Evolutionary conservation across 169 alveolate species (phyloP), one percentile per base, ranked within the genome.

Genomic region (Theileria orientalis): DNA sequence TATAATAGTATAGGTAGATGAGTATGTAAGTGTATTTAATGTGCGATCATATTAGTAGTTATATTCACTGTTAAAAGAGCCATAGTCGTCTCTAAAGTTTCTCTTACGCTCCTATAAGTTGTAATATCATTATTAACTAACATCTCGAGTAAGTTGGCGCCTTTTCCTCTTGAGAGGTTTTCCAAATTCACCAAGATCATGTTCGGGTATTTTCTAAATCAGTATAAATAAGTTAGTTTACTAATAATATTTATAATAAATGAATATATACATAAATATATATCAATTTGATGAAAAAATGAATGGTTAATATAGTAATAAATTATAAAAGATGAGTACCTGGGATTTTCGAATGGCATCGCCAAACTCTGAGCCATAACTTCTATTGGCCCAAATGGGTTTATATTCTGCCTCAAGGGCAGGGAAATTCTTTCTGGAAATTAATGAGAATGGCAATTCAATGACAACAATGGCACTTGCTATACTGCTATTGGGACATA

Each of bases 341-440:
- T 89, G 86, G 3, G 74, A 79, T 19, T 37, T 46, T 42, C 69
- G 47, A 23, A 84, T 37, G 54, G 94, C 94, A 74, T 89, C 92
- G 6, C 94, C 94, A 71, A 89, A 89, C 62, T 89, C 94, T 27
- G 87, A 86, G 21, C 94, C 94, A 54, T 70, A 89, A 70, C 83
- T 89, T 21, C 84, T 74, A 68, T 89, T 76, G 3, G 91, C 37
- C 94, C 94, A 89, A n/a, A 89, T 33, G 0, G 94, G 94, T 33
- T 72, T 69, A 74, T 89, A 89, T 42, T 85, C 74, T 1, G 92
- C 83, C 42, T 69, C 66, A 37, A 89, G 52, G 2, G 90, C 66
- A 14, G 94, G 92, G 49, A 89, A 89, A 54, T 89, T 82, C 33
- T 76, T 35, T 14, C 89, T 71, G 54, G 11, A 54, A 42, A 6